A percentile compares a stretch with the other conserved stretches of the same genome.
phyloP scores from a whole-genome alignment of 441 rosid species.

The Metrosideros polymorpha region DNA sequence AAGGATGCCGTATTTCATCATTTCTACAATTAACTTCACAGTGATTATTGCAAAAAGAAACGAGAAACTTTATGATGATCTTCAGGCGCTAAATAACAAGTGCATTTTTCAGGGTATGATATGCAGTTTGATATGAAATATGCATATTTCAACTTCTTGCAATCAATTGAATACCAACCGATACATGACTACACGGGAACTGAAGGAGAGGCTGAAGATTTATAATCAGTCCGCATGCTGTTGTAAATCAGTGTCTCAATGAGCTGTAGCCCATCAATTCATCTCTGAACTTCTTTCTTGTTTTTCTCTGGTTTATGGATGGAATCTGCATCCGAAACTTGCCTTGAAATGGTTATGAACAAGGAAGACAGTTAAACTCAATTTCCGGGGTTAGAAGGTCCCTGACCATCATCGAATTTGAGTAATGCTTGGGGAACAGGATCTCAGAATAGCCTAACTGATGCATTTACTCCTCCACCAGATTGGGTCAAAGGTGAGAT shows the following conservation, averaged over 20 bases:
- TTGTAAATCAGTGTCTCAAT: neutral
- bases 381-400: neutral
- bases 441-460: neutral
- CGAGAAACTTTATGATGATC: neutral
- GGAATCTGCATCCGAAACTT: neutral
- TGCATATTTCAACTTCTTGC: conserved; percentile 85
- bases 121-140: conserved; percentile 92
- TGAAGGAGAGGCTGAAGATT: conserved; percentile 16
- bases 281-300: neutral
- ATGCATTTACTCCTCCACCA: neutral
- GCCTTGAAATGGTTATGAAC: neutral
- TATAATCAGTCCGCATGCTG: neutral
- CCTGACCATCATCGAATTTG: neutral
- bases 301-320: neutral
- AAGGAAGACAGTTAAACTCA: neutral
- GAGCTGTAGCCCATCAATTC: neutral
- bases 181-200: conserved; percentile 2
- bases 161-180: conserved; percentile 33
- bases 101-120: conserved; percentile 66
- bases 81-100: neutral
- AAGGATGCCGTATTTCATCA: conserved; percentile 14
- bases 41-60: neutral
- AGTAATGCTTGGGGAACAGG: neutral
- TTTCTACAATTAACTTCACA: neutral
- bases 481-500: neutral